Evolutionary conservation across 306 rosid species (phyloP).

Genomic region (Quercus agrifolia): DNA sequence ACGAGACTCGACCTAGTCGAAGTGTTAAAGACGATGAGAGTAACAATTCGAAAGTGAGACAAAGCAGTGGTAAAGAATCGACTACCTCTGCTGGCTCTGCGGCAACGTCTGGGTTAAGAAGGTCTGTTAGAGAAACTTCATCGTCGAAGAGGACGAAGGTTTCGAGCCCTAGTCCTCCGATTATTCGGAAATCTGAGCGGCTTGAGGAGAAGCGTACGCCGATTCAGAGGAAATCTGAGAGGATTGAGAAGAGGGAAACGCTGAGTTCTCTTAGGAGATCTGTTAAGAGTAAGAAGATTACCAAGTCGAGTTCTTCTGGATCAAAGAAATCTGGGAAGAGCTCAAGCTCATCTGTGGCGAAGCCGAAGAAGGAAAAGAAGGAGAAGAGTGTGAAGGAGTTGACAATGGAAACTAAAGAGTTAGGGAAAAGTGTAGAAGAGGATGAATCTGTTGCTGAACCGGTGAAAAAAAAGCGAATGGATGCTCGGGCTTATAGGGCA

Average conservation of each 20-base stretch:
- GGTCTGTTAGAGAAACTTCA: conserved; percentile 46
- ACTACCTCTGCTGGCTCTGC: conserved; percentile 22
- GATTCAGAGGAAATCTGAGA: conserved; percentile 32
- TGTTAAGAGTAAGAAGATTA: conserved; percentile 35
- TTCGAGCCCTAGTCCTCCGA: conserved; percentile 30
- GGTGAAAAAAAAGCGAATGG: conserved; percentile 32
- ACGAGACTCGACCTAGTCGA: conserved; percentile 42
- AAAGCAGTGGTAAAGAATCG: conserved; percentile 30
- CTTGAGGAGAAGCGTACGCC: conserved; percentile 34
- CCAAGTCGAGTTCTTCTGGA: conserved; percentile 37
- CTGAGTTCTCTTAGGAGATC: conserved; percentile 61
- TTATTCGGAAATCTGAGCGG: conserved; percentile 39
- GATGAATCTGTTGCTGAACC: conserved; percentile 10
- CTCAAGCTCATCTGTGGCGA: conserved; percentile 31
- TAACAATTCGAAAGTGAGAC: conserved; percentile 29
- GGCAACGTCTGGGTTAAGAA: conserved; percentile 45
- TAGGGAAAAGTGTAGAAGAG: conserved; percentile 25
- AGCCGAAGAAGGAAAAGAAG: conserved; percentile 34
- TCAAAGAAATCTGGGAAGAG: conserved; percentile 40
- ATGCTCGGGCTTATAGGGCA: conserved; percentile 43
- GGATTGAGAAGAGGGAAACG: conserved; percentile 33
- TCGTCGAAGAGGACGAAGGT: conserved; percentile 28
- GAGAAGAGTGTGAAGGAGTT: conserved; percentile 50
- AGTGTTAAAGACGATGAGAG: conserved; percentile 40
- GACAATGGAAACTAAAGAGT: conserved; percentile 40